A percentile compares a stretch with the other conserved stretches of the same genome.
These are phyloP conservation scores for Porogramme epimiltina DNA, from an alignment of 1,284 basidiomycete genomes.

Conservation along the genomic window DNA sequence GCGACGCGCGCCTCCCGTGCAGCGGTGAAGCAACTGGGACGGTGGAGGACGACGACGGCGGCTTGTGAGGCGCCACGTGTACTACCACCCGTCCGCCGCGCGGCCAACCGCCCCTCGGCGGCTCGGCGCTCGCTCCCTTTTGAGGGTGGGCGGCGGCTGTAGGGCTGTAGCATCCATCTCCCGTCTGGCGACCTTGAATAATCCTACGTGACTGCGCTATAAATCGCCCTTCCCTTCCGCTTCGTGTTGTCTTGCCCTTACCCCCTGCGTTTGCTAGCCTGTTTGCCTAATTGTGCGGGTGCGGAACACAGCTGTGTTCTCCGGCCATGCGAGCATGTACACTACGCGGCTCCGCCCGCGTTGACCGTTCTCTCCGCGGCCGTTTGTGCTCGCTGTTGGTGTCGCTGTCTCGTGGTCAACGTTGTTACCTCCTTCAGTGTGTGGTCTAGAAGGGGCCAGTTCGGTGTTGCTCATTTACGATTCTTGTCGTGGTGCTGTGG, in stretches of 20 bases:
- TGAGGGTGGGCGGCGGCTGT: constrained; percentile 3
- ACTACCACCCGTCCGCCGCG: constrained; percentile 14
- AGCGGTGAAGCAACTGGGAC: constrained; percentile 40
- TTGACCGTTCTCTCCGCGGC: no score
- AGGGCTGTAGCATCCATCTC: constrained; percentile 15
- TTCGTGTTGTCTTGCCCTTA: constrained; percentile 1
- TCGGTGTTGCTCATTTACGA: no score
- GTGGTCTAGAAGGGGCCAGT: no score
- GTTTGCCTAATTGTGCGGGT: constrained; percentile 20
- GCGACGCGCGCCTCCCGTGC: constrained; percentile 12
- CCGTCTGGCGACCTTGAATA: neutral
- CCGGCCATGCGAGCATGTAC: constrained; percentile 24
- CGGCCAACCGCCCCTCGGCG: neutral
- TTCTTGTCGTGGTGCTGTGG: no score
- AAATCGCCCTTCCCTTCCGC: constrained; percentile 6
- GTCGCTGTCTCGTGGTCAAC: no score
- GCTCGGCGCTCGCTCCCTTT: neutral
- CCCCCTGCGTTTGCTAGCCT: no score
- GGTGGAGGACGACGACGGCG: constrained; percentile 58
- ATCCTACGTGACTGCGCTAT: neutral
- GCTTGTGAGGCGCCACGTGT: constrained; percentile 43
- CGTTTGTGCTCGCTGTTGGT: no score
- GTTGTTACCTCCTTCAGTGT: no score
- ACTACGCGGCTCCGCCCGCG: constrained; percentile 12
- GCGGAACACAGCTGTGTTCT: constrained; percentile 32